phyloP scores from a whole-genome alignment of 257 asterid genomes.

The Sherardia arvensis region DNA sequence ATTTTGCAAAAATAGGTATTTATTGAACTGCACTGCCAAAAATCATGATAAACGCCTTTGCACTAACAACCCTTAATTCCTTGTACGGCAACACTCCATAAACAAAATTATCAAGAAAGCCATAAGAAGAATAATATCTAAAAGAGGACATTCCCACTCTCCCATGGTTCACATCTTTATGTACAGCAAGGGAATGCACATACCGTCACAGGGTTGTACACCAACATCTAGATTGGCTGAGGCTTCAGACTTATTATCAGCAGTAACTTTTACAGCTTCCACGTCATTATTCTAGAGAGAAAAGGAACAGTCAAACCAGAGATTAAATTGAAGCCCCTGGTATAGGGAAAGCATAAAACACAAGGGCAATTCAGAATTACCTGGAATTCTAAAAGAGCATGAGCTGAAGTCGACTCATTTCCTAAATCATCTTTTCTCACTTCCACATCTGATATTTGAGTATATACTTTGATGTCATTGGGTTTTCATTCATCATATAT shows the following conservation, averaged over 20 bases:
- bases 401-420: conserved; percentile 27
- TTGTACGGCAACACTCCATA: not conserved
- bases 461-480: not conserved
- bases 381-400: conserved; percentile 28
- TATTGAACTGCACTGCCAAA: not conserved
- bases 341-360: conserved; percentile 8
- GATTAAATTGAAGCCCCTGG: not conserved
- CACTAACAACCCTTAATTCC: not conserved
- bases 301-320: conserved; percentile 1
- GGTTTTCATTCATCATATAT: not conserved
- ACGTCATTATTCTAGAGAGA: conserved; percentile 22
- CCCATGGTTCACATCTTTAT: not conserved
- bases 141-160: conserved; percentile 2
- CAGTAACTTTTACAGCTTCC: conserved; percentile 28
- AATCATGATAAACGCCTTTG: not conserved
- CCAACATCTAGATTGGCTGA: conserved; percentile 21
- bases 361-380: conserved; percentile 22
- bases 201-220: conserved; percentile 41
- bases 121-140: not conserved
- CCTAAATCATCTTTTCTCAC: conserved; percentile 26
- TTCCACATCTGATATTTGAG: conserved; percentile 33
- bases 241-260: conserved; percentile 14
- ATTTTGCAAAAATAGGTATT: too few relatives aligned
- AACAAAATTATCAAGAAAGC: not conserved
- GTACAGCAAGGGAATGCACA: conserved; percentile 5